Base-by-base conservation (phyloP, 2,329 filamentous ascomycete species). In the Plenodomus biglobosus region DNA sequence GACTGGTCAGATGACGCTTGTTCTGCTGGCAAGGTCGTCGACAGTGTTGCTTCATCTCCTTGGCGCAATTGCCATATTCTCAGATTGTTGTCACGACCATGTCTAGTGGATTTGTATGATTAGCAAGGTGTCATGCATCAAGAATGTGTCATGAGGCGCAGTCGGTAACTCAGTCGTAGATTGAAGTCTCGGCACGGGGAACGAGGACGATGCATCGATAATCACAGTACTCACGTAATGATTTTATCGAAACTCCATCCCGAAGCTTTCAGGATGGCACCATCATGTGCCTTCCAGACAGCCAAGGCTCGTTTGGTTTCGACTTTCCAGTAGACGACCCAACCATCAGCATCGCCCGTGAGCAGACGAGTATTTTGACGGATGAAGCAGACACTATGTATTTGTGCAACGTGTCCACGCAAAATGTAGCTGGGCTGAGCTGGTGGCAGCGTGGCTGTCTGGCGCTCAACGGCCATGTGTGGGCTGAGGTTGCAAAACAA, bases 331-430 rank as follows among this genome's bases (percentile, higher is more conserved):
- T 91, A 75, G 6, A 95, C 81, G 27, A 96, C 78, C 80, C 87
- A 96, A 50, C 94, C 94, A 36, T 96, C 88, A 8, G 90, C 88
- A 73, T 99, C 94, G 30, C 88, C 92, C 0, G 90, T 94, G 11
- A 90, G 76, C 5, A 99, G 83, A 27, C 89, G 86, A 48, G 83
- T 79, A 68, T 96, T 96, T 35, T 76, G 71, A 44, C 83, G 80
- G 58, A 90, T 78, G 66, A 97, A 92, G 43, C 81, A 76, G 3
- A 92, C 79, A 17, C 84, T 82, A 67, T 96, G 91, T 40, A 96
- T 85, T 56, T 90, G 85, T 0, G 87, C 80, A 45, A 83, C 81
- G 75, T 97, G 94, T 43, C 94, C 94, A 55, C 94, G 88, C 32
- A 99, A 81, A 50, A 97, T 84, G 68, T 87, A 87, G 38, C 74